Evolutionary conservation across 345 rosid species (phyloP), one percentile per base, ranked within the genome.

Genomic region (Salix koriyanagi): DNA sequence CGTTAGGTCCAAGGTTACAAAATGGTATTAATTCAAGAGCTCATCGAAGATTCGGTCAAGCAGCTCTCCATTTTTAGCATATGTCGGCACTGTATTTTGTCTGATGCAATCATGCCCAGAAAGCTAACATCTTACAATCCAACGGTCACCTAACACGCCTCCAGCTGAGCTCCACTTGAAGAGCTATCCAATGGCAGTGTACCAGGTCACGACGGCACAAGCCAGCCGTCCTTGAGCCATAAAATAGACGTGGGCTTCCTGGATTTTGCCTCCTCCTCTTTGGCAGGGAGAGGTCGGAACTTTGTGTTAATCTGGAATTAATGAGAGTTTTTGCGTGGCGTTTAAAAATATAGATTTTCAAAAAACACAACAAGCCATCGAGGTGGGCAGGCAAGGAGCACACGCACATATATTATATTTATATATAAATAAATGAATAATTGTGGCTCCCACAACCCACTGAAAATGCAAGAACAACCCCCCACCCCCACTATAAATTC

Each of bases 381-480:
- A 67, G 77, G 77, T 52, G 52, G 77, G 77, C 71, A 46, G 44
- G 4, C 11, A 70, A 46, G 37, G 1, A 5, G 5, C 37, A 36
- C 37, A 36, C 37, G 37, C 37, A 5, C 37, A 36, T 5, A 36
- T 34, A 34, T 34, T 30, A 28, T 28, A 28, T 28, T 1, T 30
- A 30, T 30, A 30, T 30, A 32, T 32, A 32, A 4, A 34, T 36
- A 1, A 2, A 72, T 54, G 32, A 65, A 41, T 28, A 28, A 60
- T 6, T 5, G 46, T 25, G 80, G 78, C 71, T 64, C 80, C 85
- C 34, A 4, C 39, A 41, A 6, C 50, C 73, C 85, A 76, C 80
- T 73, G 69, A 79, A 73, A 52, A 25, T n/a, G 65, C 10, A 64
- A 15, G 10, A 7, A 13, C 11, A 16, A 4, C 9, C 50, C 21